Evolutionary conservation across 2,329 filamentous ascomycete genomes (phyloP), one percentile per base, ranked within the genome.

Genomic region (Aspergillus jensenii): DNA sequence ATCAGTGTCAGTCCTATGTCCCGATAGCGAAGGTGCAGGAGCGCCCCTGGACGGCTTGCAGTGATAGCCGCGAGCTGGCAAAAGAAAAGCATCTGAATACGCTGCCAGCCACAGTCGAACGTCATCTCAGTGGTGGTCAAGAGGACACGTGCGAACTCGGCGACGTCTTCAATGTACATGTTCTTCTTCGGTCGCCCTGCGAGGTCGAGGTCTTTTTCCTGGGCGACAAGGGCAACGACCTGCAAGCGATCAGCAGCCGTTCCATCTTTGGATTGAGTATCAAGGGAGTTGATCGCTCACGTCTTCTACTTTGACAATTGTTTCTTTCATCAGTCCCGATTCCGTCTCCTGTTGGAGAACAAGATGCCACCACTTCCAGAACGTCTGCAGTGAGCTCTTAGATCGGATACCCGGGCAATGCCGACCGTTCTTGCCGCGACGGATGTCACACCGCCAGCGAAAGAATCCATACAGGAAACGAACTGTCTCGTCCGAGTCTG

Each of bases 151-250:
- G 67, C 60, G 53, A 70, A 73, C 59, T 73, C 63, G 17, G 63
- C 63, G 5, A 73, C 50, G 63, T 73, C 65, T 59, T 73, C 57
- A 48, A 72, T 60, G 59, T 68, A 73, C 53, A 74, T 74, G 12
- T 60, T 71, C 41, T 58, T 58, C 62, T 72, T 73, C 45, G 58
- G 62, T 37, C 59, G 49, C 39, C 52, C 7, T 35, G 53, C 41
- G 23, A 68, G 49, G 15, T 56, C 48, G 21, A 74, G 64, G 1
- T 63, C 56, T 52, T 73, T 68, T 33, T 71, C 56, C 40, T 27
- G 58, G 12, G 64, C 60, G 15, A 73, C 55, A 41, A 68, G 56
- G 4, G 65, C 67, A 21, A 73, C 39, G 3, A 72, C 49, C 69
- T 73, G 59, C 52, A 45, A 40, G n/a, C 14, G 5, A 61, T 59